Conservation (phyloP, 1,284 basidiomycete genomes). For the Melampsora americana region DNA sequence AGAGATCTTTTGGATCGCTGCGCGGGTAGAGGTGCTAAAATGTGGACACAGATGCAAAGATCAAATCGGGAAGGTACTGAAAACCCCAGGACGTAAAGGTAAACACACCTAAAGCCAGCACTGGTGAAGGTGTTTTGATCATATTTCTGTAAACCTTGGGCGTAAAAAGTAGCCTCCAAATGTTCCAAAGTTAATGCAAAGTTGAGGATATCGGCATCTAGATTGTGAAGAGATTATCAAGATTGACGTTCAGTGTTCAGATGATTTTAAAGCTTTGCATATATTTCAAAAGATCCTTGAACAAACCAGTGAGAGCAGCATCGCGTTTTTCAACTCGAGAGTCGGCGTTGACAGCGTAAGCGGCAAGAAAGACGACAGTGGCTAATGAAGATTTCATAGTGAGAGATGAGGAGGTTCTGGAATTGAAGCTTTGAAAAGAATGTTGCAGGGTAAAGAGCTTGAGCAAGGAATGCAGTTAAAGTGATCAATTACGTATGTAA, state of each 20-base stretch:
- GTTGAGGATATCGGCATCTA: slow-evolving; percentile 58
- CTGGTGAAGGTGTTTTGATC: slow-evolving; percentile 59
- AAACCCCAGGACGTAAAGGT: not conserved
- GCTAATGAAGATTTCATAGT: not conserved
- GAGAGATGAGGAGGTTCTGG: not conserved
- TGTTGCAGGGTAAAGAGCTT: no score
- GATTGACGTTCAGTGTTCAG: no score
- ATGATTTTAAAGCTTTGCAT: no score
- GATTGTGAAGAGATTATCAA: no score
- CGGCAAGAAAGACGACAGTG: not conserved
- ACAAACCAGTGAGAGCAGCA: not conserved
- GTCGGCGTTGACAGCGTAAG: not conserved
- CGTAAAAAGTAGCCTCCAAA: slow-evolving; percentile 67
- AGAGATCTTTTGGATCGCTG: slow-evolving; percentile 58
- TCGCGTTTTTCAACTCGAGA: not conserved
- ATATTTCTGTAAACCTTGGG: slow-evolving; percentile 40
- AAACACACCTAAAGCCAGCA: slow-evolving; percentile 58
- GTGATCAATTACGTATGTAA: no score
- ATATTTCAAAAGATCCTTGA: not conserved
- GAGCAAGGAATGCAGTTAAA: no score
- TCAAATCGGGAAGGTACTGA: not conserved
- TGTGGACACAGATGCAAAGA: not conserved
- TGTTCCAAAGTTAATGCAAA: no score
- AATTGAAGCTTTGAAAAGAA: no score
- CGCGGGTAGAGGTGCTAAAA: slow-evolving; percentile 7